Base-by-base conservation (phyloP, 805 yeast genomes). In the Saccharomyces mikatae region DNA sequence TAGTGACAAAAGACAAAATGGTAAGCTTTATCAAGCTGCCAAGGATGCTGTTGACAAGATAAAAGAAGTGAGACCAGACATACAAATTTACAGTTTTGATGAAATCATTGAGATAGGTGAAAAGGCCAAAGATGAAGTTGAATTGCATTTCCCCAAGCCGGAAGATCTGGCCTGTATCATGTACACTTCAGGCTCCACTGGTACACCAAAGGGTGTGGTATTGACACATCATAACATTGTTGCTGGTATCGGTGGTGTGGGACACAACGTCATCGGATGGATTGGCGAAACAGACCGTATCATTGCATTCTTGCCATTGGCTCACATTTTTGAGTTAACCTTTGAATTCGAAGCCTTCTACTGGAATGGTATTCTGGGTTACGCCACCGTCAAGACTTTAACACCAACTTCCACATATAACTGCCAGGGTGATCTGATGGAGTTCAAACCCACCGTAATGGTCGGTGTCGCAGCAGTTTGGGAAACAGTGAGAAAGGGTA, bases 381-480 rank as follows among this genome's bases (percentile, higher is more conserved):
- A 94, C 74, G 98, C 96, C 52, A 83, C 78, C 64, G 97, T 92
- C 58, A 90, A 90, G 74, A 92, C 99, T 36, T 76, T 94, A 60
- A 82, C 96, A 21, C 96, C 88, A 58, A 74, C 78, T 1, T 87
- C 95, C 2, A 83, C 87, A 68, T 83, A 81, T 64, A 88, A 94
- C 74, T 90, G 96, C 76, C 74, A 80, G 56, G 94, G 97, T 67
- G 99, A 94, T 71, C 81, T 94, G 76, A 80, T 79, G 54, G 89
- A 87, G 65, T 87, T 89, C 73, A 79, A 83, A 70, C 99, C 99
- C 56, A 87, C 97, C 9, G 73, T 92, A 61, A 87, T 94, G 96
- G 96, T 90, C 59, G 99, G 96, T 71, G 99, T 94, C 52, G 97
- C 98, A 14, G 96, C 98, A 5, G 97, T 94, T 50, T 94, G 97